Evolutionary conservation across 2,329 filamentous ascomycete species (phyloP), one percentile per base, ranked within the genome.

Genomic region (Fusarium denticulatum): DNA sequence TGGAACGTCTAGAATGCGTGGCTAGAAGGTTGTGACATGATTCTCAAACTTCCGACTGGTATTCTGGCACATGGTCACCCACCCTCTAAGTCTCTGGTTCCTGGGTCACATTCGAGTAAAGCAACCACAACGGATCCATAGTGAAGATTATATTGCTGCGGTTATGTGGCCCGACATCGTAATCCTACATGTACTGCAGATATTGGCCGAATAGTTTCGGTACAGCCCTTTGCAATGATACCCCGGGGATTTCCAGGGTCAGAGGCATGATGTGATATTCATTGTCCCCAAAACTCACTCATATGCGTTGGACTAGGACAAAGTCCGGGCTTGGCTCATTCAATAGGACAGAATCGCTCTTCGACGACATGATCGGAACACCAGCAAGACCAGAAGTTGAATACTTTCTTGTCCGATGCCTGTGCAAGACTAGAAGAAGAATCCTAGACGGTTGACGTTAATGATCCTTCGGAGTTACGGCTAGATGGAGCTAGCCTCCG

Each of bases 401-500:
- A 58, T n/a, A 60, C 49, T 26, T 56, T 28, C 10, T 60, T 39
- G 64, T 56, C 67, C 50, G 58, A 60, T 39, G 70, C 46, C 47
- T 47, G 43, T 32, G 57, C 39, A 47, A 67, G 37, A 34, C 49
- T 11, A 34, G 68, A 50, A 63, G 28, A 28, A 24, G 37, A 40
- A 61, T 20, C 60, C 46, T 45, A 28, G 47, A 53, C 34, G 60
- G 61, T 72, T 59, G 55, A 64, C 55, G 59, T 66, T 53, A 60
- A 72, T 69, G 64, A 50, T 67, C 39, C 64, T 74, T 74, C 76
- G 76, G 76, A 50, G 60, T 65, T 72, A 55, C 32, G 40, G 40
- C 72, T 65, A 57, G 37, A 77, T 71, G 15, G 20, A 77, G 76
- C 53, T 77, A 77, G 76, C 42, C 60, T 56, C 60, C 43, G 37